Conservation (phyloP, 192 early-diverging fungal species). For the Entophlyctis luteolus region DNA sequence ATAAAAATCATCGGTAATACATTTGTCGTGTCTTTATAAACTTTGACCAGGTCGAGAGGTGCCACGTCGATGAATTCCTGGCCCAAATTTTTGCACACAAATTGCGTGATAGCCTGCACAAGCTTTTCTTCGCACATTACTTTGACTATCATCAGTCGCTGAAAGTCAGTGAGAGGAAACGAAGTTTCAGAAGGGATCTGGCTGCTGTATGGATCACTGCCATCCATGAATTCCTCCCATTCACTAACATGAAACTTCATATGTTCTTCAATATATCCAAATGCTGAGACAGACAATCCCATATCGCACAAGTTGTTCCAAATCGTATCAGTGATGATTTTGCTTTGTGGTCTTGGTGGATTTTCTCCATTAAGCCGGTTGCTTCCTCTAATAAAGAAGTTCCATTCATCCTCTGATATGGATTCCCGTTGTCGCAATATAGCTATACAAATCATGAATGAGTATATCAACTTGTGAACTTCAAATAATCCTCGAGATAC, state of each 20-base stretch:
- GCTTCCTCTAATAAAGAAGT: conserved; percentile 57
- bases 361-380: conserved; percentile 31
- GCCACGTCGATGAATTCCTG: conserved; percentile 56
- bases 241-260: conserved; percentile 42
- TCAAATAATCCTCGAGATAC: conserved; percentile 61
- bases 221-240: conserved; percentile 50
- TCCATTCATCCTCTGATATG: conserved; percentile 52
- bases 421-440: conserved; percentile 45
- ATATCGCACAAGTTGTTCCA: conserved; percentile 56
- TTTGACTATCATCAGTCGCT: conserved; percentile 53
- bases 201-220: conserved; percentile 33
- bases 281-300: conserved; percentile 34
- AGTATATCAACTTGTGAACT: conserved; percentile 54
- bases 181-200: conserved; percentile 39
- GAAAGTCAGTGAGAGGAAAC: conserved; percentile 42
- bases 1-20: conserved; percentile 60
- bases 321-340: conserved; percentile 47
- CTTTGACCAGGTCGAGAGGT: conserved; percentile 52
- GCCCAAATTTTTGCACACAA: conserved; percentile 53
- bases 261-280: conserved; percentile 45
- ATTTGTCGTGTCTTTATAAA: conserved; percentile 53
- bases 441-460: conserved; percentile 59
- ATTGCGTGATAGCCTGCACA: conserved; percentile 44
- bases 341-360: conserved; percentile 37
- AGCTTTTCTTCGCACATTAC: conserved; percentile 59